Conservation (phyloP, 208 protist species). For the Trypanosoma melophagium region DNA sequence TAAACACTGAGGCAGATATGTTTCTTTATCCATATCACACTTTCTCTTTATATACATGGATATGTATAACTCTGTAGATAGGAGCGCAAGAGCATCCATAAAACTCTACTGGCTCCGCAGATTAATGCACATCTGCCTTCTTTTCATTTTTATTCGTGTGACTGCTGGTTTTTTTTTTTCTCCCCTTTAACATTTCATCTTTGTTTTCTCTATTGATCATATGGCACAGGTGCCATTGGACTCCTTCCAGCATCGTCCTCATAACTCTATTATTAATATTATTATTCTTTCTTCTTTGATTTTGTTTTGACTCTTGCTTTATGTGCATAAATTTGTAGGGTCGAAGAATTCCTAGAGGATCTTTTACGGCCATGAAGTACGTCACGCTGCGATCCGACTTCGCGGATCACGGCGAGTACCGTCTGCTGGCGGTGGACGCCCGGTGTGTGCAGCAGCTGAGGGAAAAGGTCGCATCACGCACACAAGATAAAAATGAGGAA, state of each 20-base stretch:
- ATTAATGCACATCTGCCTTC: too few species aligned
- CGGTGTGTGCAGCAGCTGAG: constrained; percentile 25
- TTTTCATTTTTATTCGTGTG: too few species aligned
- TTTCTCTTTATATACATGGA: too few species aligned
- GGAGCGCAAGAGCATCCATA: not conserved
- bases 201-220: too few species aligned
- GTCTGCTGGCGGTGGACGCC: constrained; percentile 48
- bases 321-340: not conserved
- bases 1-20: too few species aligned
- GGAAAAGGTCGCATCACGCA: constrained; percentile 2
- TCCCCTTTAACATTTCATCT: too few species aligned
- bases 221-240: too few species aligned
- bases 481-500: not conserved
- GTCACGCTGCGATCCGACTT: constrained; percentile 49
- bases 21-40: too few species aligned
- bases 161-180: too few species aligned
- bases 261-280: too few species aligned
- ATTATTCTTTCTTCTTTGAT: not conserved
- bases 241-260: too few species aligned
- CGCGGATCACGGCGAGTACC: constrained; percentile 33
- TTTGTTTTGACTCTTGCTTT: not conserved
- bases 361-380: constrained; percentile 31
- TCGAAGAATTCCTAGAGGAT: not conserved
- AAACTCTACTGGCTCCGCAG: too few species aligned
- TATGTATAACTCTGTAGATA: constrained; percentile 1